Base-by-base conservation (phyloP, 2,329 filamentous ascomycete genomes). In the Gremmenia infestans region DNA sequence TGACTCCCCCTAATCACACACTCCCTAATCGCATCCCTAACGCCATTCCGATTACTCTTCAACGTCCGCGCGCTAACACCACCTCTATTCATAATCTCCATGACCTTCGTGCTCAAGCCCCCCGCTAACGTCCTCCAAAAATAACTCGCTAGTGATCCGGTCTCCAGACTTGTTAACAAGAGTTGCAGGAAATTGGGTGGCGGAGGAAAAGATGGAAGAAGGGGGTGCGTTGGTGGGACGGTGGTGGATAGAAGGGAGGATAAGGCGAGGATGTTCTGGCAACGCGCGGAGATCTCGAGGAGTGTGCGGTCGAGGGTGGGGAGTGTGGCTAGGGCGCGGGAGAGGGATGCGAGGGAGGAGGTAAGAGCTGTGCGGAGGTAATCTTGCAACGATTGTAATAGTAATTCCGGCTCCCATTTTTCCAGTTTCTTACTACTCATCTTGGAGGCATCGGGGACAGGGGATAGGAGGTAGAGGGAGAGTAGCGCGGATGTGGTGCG, bases 111-210 rank as follows among this genome's bases (percentile, higher is more conserved):
- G 3, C 87, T 83, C 57, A 97, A 78, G 54, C 84, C 86, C 0
- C 88, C 84, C 0, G 94, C 94, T 66, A 97, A 81, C 8, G 88
- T 89, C 52, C 94, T 82, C 91, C 94, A 99, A 74, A 96, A 99
- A 71, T 93, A 96, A 0, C 89, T 93, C 1, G 91, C 85, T 15
- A 99, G 76, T 2, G 89, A 94, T 0, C 89, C 84, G 0, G 91
- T 96, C 72, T 97, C 94, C 7, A 99, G 81, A n/a, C 86, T 78
- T 11, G 81, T 76, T 8, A 96, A 80, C 0, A 96, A 75, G 0
- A 86, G 86, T 55, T 87, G 81, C 0, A 97, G 78, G 43, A 97
- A 80, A 55, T 76, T 81, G 3, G 68, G 59, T 19, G 72, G 68
- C 69, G 23, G 62, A 46, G 54, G 4, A 28, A 58, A 7, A 9